Percentiles rank a stretch among this genome's conserved stretches.
phyloP scores from a whole-genome alignment of 306 rosid species.

The Abrus pulchellus region DNA sequence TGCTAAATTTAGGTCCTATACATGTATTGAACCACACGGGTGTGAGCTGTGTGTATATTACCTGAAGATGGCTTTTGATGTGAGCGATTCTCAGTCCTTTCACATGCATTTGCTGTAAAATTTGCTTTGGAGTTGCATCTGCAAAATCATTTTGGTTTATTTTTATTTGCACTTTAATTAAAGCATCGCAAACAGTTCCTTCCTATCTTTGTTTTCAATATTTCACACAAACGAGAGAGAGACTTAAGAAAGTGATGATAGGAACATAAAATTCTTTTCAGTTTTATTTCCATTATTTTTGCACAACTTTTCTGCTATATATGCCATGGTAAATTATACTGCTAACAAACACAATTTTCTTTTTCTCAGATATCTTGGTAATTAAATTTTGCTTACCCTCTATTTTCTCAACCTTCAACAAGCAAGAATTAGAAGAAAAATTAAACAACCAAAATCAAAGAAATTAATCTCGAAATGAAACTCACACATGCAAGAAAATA shows the following conservation, averaged over 20 bases:
- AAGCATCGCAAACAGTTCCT: background rate
- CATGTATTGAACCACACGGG: background rate
- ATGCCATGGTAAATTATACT: background rate
- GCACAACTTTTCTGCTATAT: background rate
- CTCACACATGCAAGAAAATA: too few species aligned
- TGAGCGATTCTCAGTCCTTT: slow-evolving; percentile 69
- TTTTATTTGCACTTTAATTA: background rate
- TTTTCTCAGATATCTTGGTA: background rate
- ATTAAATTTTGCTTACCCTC: background rate
- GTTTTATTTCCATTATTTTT: background rate
- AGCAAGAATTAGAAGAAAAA: too few species aligned
- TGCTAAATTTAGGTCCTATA: background rate
- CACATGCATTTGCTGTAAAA: slow-evolving; percentile 69
- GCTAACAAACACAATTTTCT: background rate
- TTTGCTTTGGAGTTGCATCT: slow-evolving; percentile 76
- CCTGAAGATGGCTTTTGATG: slow-evolving; percentile 83
- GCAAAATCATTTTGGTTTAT: slow-evolving; percentile 13
- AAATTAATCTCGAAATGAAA: too few species aligned
- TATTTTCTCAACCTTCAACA: background rate
- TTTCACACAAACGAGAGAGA: background rate
- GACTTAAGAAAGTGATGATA: background rate
- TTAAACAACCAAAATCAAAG: too few species aligned
- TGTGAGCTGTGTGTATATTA: background rate
- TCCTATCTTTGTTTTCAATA: background rate
- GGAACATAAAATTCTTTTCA: background rate